Percentiles rank a stretch among this genome's conserved stretches.
Conservation (phyloP, 2,329 filamentous ascomycete species). For the Diatrype stigma region DNA sequence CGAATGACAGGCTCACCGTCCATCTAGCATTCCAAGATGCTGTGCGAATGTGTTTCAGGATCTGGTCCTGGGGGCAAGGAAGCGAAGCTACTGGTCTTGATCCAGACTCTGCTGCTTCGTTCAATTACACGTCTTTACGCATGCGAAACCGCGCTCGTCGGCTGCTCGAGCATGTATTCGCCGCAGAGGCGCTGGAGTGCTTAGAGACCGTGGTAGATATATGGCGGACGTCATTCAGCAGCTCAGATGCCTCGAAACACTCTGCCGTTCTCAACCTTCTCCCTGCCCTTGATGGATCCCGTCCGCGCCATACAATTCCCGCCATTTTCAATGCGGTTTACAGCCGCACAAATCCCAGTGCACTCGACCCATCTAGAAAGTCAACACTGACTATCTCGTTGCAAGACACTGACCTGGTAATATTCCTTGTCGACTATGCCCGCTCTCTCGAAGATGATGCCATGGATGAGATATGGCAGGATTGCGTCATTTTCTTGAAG, state of each 20-base stretch:
- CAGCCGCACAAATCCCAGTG: constrained; percentile 81
- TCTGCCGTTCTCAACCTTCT: constrained; percentile 77
- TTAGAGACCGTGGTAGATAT: constrained; percentile 85
- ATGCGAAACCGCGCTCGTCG: constrained; percentile 86
- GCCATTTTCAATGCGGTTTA: constrained; percentile 96
- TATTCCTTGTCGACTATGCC: constrained; percentile 88
- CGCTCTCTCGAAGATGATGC: constrained; percentile 90
- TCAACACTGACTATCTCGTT: constrained; percentile 86
- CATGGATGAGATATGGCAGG: constrained; percentile 96
- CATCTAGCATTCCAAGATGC: constrained; percentile 96
- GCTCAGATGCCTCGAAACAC: constrained; percentile 44
- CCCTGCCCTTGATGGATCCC: constrained; percentile 84
- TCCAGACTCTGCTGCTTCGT: constrained; percentile 68
- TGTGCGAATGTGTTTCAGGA: constrained; percentile 83
- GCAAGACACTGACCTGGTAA: constrained; percentile 76
- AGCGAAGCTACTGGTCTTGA: constrained; percentile 58
- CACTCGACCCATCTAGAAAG: constrained; percentile 73
- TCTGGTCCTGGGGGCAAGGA: constrained; percentile 88
- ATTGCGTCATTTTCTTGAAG: constrained; percentile 85
- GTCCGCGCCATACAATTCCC: constrained; percentile 86
- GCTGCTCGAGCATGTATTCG: constrained; percentile 87
- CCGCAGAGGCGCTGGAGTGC: constrained; percentile 87
- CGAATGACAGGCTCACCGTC: constrained; percentile 89
- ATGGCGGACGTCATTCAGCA: constrained; percentile 59
- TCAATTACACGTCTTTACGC: constrained; percentile 83